Evolutionary conservation across 208 protist genomes (phyloP).

Genomic region (Leishmania tarentolae): DNA sequence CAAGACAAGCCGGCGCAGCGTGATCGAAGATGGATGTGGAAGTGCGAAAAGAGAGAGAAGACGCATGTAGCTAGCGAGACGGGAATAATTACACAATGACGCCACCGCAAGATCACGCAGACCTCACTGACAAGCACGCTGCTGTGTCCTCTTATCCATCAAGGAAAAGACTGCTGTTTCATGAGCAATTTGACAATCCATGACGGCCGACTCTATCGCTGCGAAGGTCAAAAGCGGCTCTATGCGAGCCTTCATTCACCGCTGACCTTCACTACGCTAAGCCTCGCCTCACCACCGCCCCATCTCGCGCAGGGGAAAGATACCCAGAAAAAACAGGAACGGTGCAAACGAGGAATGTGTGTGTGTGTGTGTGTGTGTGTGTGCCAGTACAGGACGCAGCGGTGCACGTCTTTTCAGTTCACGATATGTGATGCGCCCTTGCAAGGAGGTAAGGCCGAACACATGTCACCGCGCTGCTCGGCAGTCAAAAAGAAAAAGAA

Average conservation of each 20-base stretch:
- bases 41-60: background rate
- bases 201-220: background rate
- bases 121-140: background rate
- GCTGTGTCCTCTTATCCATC: background rate
- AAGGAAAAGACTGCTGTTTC: background rate
- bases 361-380: background rate
- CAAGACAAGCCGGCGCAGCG: background rate
- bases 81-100: no score
- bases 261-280: background rate
- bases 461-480: background rate
- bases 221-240: background rate
- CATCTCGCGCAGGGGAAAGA: background rate
- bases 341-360: background rate
- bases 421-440: background rate
- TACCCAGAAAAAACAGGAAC: background rate
- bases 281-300: background rate
- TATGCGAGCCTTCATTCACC: background rate
- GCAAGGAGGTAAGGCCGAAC: background rate
- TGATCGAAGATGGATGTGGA: background rate
- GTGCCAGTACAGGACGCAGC: background rate
- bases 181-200: no score
- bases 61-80: background rate
- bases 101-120: background rate
- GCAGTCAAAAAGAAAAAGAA: constrained; percentile 3
- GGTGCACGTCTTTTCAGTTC: background rate